phyloP scores from a whole-genome alignment of 805 yeast genomes.

The Barnettozyma sucrosica region DNA sequence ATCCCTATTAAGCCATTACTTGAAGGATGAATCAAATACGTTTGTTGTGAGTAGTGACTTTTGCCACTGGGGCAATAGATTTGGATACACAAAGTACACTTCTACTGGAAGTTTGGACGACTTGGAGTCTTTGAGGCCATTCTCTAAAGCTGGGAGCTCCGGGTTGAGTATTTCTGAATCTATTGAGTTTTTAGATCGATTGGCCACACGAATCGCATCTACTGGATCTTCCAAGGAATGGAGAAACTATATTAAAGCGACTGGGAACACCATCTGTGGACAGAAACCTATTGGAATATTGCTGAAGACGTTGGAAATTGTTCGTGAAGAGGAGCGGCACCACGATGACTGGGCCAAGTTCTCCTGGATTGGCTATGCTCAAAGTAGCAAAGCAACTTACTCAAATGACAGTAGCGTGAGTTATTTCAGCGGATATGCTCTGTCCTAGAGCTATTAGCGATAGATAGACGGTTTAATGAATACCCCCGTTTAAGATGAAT shows the following conservation, averaged over 20 bases:
- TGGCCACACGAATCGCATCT: conserved; percentile 61
- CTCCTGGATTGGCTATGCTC: conserved; percentile 75
- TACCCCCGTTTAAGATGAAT: too few relatives aligned
- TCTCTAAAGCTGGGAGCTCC: conserved; percentile 2
- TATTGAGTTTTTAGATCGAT: conserved; percentile 66
- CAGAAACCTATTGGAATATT: conserved; percentile 72
- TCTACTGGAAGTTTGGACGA: conserved; percentile 15
- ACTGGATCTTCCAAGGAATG: conserved; percentile 54
- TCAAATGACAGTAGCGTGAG: conserved; percentile 77
- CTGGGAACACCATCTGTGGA: conserved; percentile 93
- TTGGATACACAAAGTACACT: conserved; percentile 52
- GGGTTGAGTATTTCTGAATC: conserved; percentile 56
- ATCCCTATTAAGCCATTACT: conserved; percentile 42
- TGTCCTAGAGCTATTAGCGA: not conserved
- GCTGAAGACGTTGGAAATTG: conserved; percentile 44
- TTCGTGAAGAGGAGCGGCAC: conserved; percentile 13
- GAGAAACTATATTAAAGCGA: conserved; percentile 56
- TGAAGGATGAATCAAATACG: conserved; percentile 50
- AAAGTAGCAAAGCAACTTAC: conserved; percentile 51
- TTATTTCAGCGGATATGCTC: conserved; percentile 70
- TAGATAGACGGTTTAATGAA: too few relatives aligned
- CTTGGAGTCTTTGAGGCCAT: conserved; percentile 9
- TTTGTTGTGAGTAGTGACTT: conserved; percentile 87
- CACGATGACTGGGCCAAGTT: conserved; percentile 32
- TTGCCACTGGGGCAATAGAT: conserved; percentile 87